Base-by-base conservation (phyloP, 75 land plant genomes). In the Pinus albicaulis region DNA sequence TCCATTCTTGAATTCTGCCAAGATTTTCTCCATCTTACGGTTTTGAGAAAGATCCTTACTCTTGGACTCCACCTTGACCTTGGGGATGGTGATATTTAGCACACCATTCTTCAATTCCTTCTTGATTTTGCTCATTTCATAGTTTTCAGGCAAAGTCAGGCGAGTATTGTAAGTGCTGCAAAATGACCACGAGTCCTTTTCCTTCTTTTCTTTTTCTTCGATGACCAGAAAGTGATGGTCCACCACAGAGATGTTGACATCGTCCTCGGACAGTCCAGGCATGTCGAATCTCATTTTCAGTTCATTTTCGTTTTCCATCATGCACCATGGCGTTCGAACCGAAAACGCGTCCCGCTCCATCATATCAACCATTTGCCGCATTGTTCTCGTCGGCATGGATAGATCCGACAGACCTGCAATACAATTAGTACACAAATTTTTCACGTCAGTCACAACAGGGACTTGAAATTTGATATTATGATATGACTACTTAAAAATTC, bases 221-320 rank as follows among this genome's bases (percentile, higher is more conserved):
- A 94, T 86, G 0, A 94, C 88, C 6, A 94, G 85, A 26, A 81
- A 56, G 28, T 93, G 92, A 59, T 31, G 31, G 31, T 90, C 89
- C 79, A 91, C 92, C 4, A 94, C 84, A 1, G 80, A 74, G 15
- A 93, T 82, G 79, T 81, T 89, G 15, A 95, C 92, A 74, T 95
- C 95, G 58, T 92, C 93, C 86, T 93, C 91, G 60, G 86, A 65
- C 19, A 95, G 81, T 19, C 98, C 98, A 23, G 98, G 98, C 96
- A 95, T 89, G 85, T 95, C 98, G 76, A 95, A 83, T 66, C 98
- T 55, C 86, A 95, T 85, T 66, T 65, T 82, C 77, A 86, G 74
- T 56, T 88, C 93, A 5, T 83, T 78, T 55, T 89, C 95, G 28
- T 80, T 82, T 6, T 95, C 96, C 60, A 52, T 73, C 24, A 89